A percentile compares a stretch with the other conserved stretches of the same genome.
phyloP scores from a whole-genome alignment of 2,329 filamentous ascomycete genomes.

The Penicillium sp. region DNA sequence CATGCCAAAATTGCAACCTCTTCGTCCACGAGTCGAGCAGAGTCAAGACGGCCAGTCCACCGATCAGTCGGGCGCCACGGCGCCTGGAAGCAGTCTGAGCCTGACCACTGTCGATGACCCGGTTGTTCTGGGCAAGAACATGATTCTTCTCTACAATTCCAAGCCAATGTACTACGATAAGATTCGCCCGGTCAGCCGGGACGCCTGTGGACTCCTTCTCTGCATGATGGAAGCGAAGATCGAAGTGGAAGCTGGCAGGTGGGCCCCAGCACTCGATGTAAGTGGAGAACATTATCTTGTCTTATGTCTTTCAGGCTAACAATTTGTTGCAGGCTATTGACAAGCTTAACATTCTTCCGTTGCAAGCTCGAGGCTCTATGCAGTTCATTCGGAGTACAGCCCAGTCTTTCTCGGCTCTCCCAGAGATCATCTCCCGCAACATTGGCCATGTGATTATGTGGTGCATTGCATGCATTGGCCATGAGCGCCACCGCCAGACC shows the following conservation, averaged over 20 bases:
- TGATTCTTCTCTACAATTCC: constrained; percentile 61
- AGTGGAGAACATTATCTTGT: constrained; percentile 34
- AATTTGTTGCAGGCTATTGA: constrained; percentile 62
- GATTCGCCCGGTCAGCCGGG: constrained; percentile 58
- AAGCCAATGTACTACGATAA: constrained; percentile 62
- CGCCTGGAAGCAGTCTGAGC: constrained; percentile 52
- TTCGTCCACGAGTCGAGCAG: constrained; percentile 64
- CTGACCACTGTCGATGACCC: constrained; percentile 69
- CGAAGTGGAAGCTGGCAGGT: constrained; percentile 58
- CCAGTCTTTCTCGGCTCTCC: constrained; percentile 74
- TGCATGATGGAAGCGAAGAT: constrained; percentile 61
- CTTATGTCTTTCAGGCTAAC: constrained; percentile 9
- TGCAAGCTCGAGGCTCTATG: constrained; percentile 72
- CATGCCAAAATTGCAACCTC: constrained; percentile 71
- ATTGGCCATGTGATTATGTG: constrained; percentile 90
- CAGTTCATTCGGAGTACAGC: constrained; percentile 76
- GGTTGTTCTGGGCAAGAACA: constrained; percentile 60
- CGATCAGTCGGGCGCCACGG: constrained; percentile 35
- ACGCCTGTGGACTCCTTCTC: constrained; percentile 60
- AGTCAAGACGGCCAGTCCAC: constrained; percentile 17
- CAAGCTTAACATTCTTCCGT: constrained; percentile 73
- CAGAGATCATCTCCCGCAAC: constrained; percentile 80
- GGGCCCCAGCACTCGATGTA: constrained; percentile 64
- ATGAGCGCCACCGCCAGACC: constrained; percentile 70
- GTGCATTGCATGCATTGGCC: constrained; percentile 83